Base-by-base conservation (phyloP, 352 stramenopile species). In the Elongisporangium senticosum region DNA sequence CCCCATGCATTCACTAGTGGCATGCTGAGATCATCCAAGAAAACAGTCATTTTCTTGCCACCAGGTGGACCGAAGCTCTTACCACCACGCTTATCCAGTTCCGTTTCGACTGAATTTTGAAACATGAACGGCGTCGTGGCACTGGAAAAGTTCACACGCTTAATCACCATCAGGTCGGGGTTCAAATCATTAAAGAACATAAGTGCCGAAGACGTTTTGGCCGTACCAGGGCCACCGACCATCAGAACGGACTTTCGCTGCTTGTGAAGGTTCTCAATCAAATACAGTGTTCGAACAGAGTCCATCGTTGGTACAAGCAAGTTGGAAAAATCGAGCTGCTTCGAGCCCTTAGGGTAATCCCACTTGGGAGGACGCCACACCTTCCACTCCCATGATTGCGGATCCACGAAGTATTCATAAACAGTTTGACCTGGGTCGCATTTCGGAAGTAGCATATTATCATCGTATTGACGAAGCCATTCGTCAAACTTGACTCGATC, bases 41-140 rank as follows among this genome's bases (percentile, higher is more conserved):
- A 99, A 11, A 99, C 95, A 0, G 95, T 99, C 96, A 99, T 99
- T 63, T 98, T 98, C 75, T 99, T 99, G 17, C 96, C 96, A 53
- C 96, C 96, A 5, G 97, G 95, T 37, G 97, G 96, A 26, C 97
- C 96, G 68, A 99, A 99, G 60, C 97, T 99, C 72, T 98, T 98
- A 13, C 97, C 96, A 28, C 96, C 96, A 43, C 96, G 89, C 74
- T 99, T 99, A 61, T 99, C 97, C 13, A 99, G 79, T 59, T 99
- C 94, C n/a, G 91, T 90, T 71, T 99, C 97, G 51, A 99, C 96
- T 0, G 94, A 89, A 51, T 95, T 98, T 66, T 99, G 97, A 64
- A 98, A 98, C 93, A 99, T 98, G 62, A 97, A 98, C 21, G 96
- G 88, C 10, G 96, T 98, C 22, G 96, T 99, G 0, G 97, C 97